Evolutionary conservation across 371 early-diverging fungal genomes (phyloP).

Genomic region (Mucor piriformis): DNA sequence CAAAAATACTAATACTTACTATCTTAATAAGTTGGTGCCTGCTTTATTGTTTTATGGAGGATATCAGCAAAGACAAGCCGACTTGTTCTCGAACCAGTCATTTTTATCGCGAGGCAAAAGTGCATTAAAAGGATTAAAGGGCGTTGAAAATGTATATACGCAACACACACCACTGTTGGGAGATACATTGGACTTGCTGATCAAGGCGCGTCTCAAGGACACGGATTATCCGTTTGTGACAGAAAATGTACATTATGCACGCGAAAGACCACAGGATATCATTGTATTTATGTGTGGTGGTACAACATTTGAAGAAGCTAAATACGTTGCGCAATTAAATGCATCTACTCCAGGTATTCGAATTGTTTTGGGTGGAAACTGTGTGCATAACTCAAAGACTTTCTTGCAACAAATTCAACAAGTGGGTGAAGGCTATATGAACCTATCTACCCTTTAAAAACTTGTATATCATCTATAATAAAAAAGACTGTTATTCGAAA

Average conservation of each 20-base stretch:
- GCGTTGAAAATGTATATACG: constrained; percentile 98
- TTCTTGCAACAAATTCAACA: constrained; percentile 18
- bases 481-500: too few species aligned
- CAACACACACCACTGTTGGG: constrained; percentile 90
- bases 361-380: constrained; percentile 89
- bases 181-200: constrained; percentile 72
- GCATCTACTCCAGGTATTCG: constrained; percentile 75
- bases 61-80: constrained; percentile 82
- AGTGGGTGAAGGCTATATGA: constrained; percentile 17
- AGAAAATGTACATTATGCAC: constrained; percentile 43
- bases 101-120: constrained; percentile 81
- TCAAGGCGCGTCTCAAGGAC: constrained; percentile 83
- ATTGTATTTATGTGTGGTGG: constrained; percentile 95
- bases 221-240: constrained; percentile 75
- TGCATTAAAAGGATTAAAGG: constrained; percentile 87
- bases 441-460: constrained; percentile 8
- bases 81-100: constrained; percentile 84
- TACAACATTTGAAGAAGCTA: constrained; percentile 90
- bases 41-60: constrained; percentile 82
- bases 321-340: constrained; percentile 80
- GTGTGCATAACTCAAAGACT: constrained; percentile 74
- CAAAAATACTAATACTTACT: neutral
- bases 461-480: neutral
- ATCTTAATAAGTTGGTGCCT: constrained; percentile 58
- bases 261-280: constrained; percentile 90